Evolutionary conservation across 352 stramenopile species (phyloP), one percentile per base, ranked within the genome.

Genomic region (Pythium utonaiense): DNA sequence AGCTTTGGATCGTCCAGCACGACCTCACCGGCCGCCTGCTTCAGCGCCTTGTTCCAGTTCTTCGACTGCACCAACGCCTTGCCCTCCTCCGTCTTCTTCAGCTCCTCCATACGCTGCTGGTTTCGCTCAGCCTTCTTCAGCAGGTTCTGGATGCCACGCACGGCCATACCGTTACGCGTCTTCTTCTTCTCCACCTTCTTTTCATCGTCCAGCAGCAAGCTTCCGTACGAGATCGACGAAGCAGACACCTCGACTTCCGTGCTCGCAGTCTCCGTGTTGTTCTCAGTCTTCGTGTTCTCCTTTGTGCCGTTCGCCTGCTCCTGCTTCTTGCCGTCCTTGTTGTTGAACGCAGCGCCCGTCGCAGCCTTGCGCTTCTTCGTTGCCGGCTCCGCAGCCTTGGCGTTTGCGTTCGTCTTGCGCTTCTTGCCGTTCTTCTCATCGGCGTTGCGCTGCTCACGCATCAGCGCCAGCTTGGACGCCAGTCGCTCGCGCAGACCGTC

Each of bases 91-190:
- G 82, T 92, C 67, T 92, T 80, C 64, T 92, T 92, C 25, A 92
- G 69, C 60, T 92, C 78, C 51, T 88, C 73, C 42, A 92, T 80
- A 24, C 80, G 78, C 59, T 87, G 71, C 49, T 83, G 79, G 66
- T 92, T 92, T 1, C 69, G 66, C 67, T 92, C 80, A 1, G 83
- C 83, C 73, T 92, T 92, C 65, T 92, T 89, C 47, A 92, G 62
- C 50, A 92, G 38, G 60, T 92, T 92, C 68, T 90, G 76, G 62
- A 92, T 89, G 16, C 76, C 75, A 45, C 76, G 76, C 4, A 92
- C 66, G 31, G 74, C 75, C 69, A 88, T 79, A 17, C 83, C 80
- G 53, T 92, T 87, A 25, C 83, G 83, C 5, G 80, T 92, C 73
- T 87, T 86, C 12, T 72, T 75, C 53, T 75, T 72, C 47, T 77